These are phyloP conservation scores for Vigna radiata DNA, from an alignment of 306 rosid species.

Conservation along the genomic window DNA sequence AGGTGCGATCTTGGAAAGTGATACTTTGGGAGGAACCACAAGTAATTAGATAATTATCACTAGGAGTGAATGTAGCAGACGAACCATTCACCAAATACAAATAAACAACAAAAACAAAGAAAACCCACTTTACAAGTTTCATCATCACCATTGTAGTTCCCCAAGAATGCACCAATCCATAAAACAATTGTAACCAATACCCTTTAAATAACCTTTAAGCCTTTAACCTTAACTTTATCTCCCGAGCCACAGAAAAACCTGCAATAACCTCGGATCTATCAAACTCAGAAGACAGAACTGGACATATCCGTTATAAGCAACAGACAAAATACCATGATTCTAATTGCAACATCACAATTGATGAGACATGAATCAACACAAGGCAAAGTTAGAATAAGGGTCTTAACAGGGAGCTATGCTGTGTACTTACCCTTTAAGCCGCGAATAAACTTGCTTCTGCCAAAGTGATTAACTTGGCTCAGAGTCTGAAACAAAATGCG, in stretches of 20 bases:
- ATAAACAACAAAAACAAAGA: constrained; percentile 55
- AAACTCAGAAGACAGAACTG: constrained; percentile 40
- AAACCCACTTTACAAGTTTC: constrained; percentile 52
- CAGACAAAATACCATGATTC: constrained; percentile 29
- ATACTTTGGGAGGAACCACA: constrained; percentile 79
- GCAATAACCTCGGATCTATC: constrained; percentile 53
- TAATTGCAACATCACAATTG: constrained; percentile 17
- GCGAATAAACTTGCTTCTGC: constrained; percentile 10
- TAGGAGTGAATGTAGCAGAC: constrained; percentile 63
- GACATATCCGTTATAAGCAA: constrained; percentile 39
- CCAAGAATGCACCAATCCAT: constrained; percentile 38
- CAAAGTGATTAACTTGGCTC: constrained; percentile 16
- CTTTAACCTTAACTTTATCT: constrained; percentile 44
- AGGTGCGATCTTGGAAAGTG: constrained; percentile 72
- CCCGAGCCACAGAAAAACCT: constrained; percentile 45
- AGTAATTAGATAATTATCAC: constrained; percentile 77
- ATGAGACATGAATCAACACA: constrained; percentile 1
- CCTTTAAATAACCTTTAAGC: background rate
- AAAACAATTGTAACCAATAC: constrained; percentile 25
- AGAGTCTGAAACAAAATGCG: constrained; percentile 22
- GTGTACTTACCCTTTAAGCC: constrained; percentile 36
- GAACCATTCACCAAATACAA: constrained; percentile 54
- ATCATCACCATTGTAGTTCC: constrained; percentile 51
- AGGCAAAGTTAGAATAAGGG: constrained; percentile 1
- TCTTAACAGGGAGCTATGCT: background rate